Evolutionary conservation across 352 stramenopile species (phyloP).

Genomic region (Aphanomyces invadans): DNA sequence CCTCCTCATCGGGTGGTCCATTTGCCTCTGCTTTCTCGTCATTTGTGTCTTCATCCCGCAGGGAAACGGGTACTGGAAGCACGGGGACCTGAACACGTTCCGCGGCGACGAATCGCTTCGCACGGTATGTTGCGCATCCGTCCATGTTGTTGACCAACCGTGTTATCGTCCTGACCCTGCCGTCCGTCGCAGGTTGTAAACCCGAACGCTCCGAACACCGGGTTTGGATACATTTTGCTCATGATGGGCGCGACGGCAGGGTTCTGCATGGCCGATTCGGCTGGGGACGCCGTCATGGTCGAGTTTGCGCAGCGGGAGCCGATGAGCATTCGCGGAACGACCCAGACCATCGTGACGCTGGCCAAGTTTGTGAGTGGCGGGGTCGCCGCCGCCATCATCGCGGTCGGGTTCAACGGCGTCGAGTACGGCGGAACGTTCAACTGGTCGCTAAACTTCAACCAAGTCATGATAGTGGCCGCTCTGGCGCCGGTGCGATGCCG

Average conservation of each 20-base stretch:
- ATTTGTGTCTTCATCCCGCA: conserved; percentile 21
- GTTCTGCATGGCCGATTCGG: conserved; percentile 42
- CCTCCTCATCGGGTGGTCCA: conserved; percentile 42
- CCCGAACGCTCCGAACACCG: conserved; percentile 31
- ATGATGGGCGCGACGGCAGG: conserved; percentile 48
- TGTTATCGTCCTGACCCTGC: background rate
- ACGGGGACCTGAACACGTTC: background rate
- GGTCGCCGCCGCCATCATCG: conserved; percentile 27
- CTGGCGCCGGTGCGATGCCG: background rate
- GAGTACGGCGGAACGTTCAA: conserved; percentile 45
- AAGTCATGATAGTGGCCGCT: conserved; percentile 37
- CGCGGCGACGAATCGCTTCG: background rate
- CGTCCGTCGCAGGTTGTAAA: conserved; percentile 27
- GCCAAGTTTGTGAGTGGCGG: conserved; percentile 23
- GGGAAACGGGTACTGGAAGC: background rate
- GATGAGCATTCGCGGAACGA: conserved; percentile 35
- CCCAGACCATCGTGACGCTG: conserved; percentile 36
- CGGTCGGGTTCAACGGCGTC: conserved; percentile 47
- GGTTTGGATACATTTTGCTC: conserved; percentile 38
- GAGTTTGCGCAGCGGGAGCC: conserved; percentile 48
- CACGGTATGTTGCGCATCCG: background rate
- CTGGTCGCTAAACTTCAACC: conserved; percentile 40
- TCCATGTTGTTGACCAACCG: too few species aligned
- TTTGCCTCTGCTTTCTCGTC: conserved; percentile 42
- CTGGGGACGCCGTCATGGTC: conserved; percentile 46